These are phyloP conservation scores for Candida loeiensis DNA, from an alignment of 805 yeast species.

Conservation along the genomic window DNA sequence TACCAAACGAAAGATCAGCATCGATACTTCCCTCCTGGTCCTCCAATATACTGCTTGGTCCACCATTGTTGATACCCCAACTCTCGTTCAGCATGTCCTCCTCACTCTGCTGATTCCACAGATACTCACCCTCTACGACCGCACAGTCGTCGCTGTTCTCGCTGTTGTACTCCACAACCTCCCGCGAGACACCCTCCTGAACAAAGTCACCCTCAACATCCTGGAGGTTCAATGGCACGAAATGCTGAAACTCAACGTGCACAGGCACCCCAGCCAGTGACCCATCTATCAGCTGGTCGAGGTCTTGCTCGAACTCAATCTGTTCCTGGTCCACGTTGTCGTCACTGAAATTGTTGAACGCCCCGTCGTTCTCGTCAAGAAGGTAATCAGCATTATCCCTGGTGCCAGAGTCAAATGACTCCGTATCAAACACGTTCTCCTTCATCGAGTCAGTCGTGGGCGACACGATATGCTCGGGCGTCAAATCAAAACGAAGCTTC, in stretches of 20 bases:
- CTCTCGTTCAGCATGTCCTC: slow-evolving; percentile 6
- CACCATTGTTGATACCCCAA: background rate
- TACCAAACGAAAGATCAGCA: slow-evolving; percentile 11
- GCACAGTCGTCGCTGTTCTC: slow-evolving; percentile 1
- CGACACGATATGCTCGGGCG: background rate
- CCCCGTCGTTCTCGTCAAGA: slow-evolving; percentile 10
- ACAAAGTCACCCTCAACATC: too few species aligned
- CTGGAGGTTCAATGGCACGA: too few species aligned
- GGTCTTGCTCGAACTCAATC: background rate
- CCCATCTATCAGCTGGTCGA: too few species aligned
- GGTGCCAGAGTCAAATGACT: slow-evolving; percentile 4
- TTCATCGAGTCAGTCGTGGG: background rate
- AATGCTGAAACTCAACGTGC: too few species aligned
- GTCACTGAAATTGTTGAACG: background rate
- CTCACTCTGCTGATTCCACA: background rate
- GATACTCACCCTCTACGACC: background rate
- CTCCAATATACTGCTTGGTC: background rate
- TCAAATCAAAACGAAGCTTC: background rate
- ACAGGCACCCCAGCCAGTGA: too few species aligned
- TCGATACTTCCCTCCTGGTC: background rate
- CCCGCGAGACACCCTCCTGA: too few species aligned
- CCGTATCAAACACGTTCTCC: slow-evolving; percentile 5
- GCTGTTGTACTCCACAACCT: background rate
- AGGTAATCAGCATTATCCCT: background rate
- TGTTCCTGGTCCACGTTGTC: background rate